Base-by-base conservation (phyloP, 2,329 filamentous ascomycete species). In the Verticillium nonalfalfae region DNA sequence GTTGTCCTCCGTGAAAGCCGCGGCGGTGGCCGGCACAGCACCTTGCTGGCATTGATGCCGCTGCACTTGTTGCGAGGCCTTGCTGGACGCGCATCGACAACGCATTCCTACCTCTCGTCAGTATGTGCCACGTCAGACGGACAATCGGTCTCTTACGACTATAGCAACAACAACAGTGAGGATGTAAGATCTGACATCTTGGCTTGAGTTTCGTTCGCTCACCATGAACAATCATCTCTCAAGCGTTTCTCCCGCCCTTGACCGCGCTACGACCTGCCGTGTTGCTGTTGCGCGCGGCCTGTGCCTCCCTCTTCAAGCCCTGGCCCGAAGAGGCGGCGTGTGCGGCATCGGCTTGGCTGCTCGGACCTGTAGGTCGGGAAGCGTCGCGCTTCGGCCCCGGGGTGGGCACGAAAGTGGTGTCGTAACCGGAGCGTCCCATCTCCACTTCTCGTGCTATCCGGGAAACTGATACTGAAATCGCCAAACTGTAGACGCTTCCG, bases 371-470 rank as follows among this genome's bases (percentile, higher is more conserved):
- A 15, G 59, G 18, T 14, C 33, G 34, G 21, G 18, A 26, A n/a
- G 54, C 56, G 21, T 26, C 45, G 11, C 36, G 38, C 35, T 58
- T 56, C 35, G n/a, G 54, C 33, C 39, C 33, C 52, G 35, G 21
- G 11, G 38, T 57, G 36, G 40, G 52, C 45, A 64, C 35, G 2
- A 36, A 57, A 10, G 62, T 64, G 3, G 52, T 61, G 36, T 64
- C 62, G 50, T 65, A 65, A 7, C 62, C 62, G 54, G 60, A 59
- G 26, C 64, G 62, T 40, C 64, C 64, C 64, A 65, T 65, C 26
- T n/a, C 6, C n/a, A 10, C n/a, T 9, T 50, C n/a, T 21, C 4
- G 56, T 21, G 56, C n/a, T 6, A 7, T 35, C 57, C 38, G 18
- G 57, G 35, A 56, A 58, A 50, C 55, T 10, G 26, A 26, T 26